Evolutionary conservation across 352 stramenopile species (phyloP), one percentile per base, ranked within the genome.

Genomic region (Pythium chondricola): DNA sequence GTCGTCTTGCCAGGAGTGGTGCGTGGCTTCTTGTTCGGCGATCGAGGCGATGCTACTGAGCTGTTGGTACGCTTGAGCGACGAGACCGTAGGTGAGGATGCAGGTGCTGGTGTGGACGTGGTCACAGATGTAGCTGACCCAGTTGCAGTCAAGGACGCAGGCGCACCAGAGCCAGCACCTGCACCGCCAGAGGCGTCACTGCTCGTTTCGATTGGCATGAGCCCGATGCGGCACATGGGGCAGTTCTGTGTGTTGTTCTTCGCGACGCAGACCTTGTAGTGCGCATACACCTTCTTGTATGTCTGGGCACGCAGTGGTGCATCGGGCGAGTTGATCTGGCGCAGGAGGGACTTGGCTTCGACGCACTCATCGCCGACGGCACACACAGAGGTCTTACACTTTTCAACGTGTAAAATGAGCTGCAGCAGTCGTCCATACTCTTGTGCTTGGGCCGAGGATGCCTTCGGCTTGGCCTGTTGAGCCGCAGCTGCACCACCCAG

Each of bases 391-490:
- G 59, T 67, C 30, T 65, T 89, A 47, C 83, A 94, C 38, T 90
- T 87, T 18, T 94, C 73, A 1, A 91, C 80, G 54, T 94, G 83
- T 22, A 94, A 48, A 61, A 94, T 91, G 17, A 94, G 52, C 61
- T 94, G 83, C 43, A 94, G 54, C 37, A 94, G 31, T n/a, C 80
- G 78, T 0, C 83, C 83, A 43, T 92, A 94, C 43, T 94, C 80
- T 45, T 85, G 65, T 2, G 79, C 83, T 40, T 61, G 56, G 6
- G 47, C 45, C 22, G 46, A 42, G 0, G 30, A 37, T 24, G 38
- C 31, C n/a, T 38, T 31, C 16, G 48, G 40, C 25, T 65, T 68
- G 2, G 52, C 38, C 35, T 75, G 81, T 17, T 51, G 33, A 25
- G 54, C 58, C 10, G 48, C 48, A 21, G 57, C 36, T 9, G 30